These are phyloP conservation scores for Xylaria scruposa DNA, from an alignment of 495 filamentous ascomycete genomes.

Conservation along the genomic window DNA sequence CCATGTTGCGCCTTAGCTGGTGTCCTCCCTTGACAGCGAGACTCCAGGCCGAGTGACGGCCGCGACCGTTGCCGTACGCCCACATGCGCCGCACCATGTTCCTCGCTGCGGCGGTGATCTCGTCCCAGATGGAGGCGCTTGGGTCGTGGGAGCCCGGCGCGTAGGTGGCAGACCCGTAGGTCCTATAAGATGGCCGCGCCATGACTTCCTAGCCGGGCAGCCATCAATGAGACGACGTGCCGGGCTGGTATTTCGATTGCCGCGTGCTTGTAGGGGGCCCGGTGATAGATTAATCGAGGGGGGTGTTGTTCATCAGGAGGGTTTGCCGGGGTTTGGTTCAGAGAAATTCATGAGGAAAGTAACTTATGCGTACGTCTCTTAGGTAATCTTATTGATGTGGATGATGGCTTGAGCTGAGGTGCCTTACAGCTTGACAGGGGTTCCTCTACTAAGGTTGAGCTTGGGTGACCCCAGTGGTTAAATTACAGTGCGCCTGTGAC, in stretches of 20 bases:
- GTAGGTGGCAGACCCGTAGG: conserved; percentile 35
- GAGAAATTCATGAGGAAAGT: neutral
- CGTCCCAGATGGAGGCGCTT: conserved; percentile 42
- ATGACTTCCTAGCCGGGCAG: conserved; percentile 38
- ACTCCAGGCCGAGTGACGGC: conserved; percentile 41
- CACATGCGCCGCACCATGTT: conserved; percentile 41
- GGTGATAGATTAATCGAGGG: neutral
- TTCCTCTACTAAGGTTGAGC: neutral
- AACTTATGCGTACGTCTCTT: neutral
- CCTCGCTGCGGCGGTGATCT: conserved; percentile 30
- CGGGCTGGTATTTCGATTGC: neutral
- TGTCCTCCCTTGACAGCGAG: conserved; percentile 37
- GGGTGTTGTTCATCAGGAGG: neutral
- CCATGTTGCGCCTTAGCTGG: conserved; percentile 49
- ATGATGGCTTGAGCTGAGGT: neutral
- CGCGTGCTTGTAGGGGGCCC: neutral
- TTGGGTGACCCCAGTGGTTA: neutral
- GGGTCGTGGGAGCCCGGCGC: conserved; percentile 29
- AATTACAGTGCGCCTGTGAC: neutral
- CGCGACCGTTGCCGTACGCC: conserved; percentile 43
- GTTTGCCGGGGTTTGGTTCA: neutral
- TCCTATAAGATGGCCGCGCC: conserved; percentile 48
- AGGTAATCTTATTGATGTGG: neutral
- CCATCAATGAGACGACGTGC: conserved; percentile 36
- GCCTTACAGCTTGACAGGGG: neutral